Base-by-base conservation (phyloP, 495 filamentous ascomycete species). In the Penicillium soppii region DNA sequence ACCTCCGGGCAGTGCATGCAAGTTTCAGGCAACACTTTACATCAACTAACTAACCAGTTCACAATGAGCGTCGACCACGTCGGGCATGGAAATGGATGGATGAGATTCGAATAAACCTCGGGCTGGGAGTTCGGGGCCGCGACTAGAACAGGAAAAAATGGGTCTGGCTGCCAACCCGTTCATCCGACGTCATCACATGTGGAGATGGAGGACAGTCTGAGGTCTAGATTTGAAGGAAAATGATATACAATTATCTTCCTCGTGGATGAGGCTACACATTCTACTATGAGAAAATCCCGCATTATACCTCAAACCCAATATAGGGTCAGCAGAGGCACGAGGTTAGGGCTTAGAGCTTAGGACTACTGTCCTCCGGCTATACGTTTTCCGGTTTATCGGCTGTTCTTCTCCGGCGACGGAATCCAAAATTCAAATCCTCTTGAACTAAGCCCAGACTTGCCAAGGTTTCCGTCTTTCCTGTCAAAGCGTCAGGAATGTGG, bases 101-200 rank as follows among this genome's bases (percentile, higher is more conserved):
- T 6, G 19, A 1, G 3, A 3, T 38, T 47, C 26, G 40, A 30
- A 42, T 36, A 46, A 50, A 54, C 59, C 59, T 63, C 50, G 56
- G 56, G 37, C 20, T 45, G 36, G 26, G 42, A 36, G 20, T 33
- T 26, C 21, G 37, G 25, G 32, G 35, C 33, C 41, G 50, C 42
- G 42, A 56, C 48, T 54, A 56, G 43, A 22, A 26, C 30, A 37
- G 9, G 40, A 47, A 61, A 64, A 64, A 64, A 38, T 58, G 61
- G 61, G 61, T 61, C 61, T 36, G 37, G 22, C 36, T 54, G 48
- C 36, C 32, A 12, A 43, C 35, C 56, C 58, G 48, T 58, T 61
- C 55, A 55, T 58, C 47, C 56, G 59, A 62, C 55, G 59, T 62
- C 56, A 62, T 52, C 45, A 47, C 27, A 35, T 26, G 54, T 59